Percentiles rank a stretch among this genome's conserved stretches.
These are phyloP conservation scores for Danielia reshetovae DNA, from an alignment of 805 yeast genomes.

Conservation along the genomic window DNA sequence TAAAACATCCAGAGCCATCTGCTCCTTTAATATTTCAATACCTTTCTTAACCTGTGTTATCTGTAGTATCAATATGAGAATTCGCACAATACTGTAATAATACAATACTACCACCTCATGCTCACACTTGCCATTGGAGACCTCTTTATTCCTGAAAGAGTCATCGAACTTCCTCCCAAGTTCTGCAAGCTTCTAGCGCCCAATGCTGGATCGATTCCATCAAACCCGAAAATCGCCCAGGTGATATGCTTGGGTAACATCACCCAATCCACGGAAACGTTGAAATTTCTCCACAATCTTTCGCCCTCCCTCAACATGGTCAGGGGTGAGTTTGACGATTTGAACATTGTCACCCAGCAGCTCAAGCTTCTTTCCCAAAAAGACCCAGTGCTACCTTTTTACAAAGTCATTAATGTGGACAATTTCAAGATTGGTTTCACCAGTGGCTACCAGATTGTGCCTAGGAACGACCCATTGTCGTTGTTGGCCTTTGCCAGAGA, in stretches of 20 bases:
- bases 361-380: constrained; percentile 16
- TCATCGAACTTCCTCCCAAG: constrained; percentile 56
- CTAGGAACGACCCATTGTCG: constrained; percentile 83
- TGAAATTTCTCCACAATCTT: constrained; percentile 59
- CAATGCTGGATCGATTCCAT: constrained; percentile 37
- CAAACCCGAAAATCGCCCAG: constrained; percentile 67
- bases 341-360: constrained; percentile 32
- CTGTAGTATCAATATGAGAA: too few relatives aligned
- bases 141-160: constrained; percentile 83
- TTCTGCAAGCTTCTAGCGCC: constrained; percentile 78
- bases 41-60: too few relatives aligned
- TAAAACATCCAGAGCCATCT: too few relatives aligned
- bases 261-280: constrained; percentile 60
- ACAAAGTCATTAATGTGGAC: constrained; percentile 64
- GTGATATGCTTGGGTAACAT: constrained; percentile 85
- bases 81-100: too few relatives aligned
- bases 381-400: constrained; percentile 46
- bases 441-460: constrained; percentile 79
- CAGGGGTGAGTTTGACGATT: constrained; percentile 76
- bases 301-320: constrained; percentile 74
- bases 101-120: constrained; percentile 20
- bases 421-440: constrained; percentile 77
- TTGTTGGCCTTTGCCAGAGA: constrained; percentile 80
- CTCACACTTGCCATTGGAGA: constrained; percentile 77
- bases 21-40: too few relatives aligned